Evolutionary conservation across 495 filamentous ascomycete genomes (phyloP), one percentile per base, ranked within the genome.

Genomic region (Letharia columbiana): DNA sequence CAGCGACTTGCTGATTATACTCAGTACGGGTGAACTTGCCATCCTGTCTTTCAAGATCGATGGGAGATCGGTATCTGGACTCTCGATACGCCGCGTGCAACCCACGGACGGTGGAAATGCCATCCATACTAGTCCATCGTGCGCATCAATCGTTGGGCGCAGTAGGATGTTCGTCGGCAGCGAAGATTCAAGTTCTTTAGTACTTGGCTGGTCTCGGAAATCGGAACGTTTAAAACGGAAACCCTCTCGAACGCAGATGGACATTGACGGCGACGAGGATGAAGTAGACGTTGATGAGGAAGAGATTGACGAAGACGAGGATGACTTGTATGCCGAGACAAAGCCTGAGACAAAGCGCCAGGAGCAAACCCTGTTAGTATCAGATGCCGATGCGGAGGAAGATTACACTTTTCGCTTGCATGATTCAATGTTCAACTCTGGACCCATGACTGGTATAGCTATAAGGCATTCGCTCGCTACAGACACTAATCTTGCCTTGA

Each of bases 1-100:
- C 45, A 88, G 91, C 12, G 93, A 98, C 66, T 78, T 96, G 61
- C 79, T 99, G 31, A 80, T 98, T n/a, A 81, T 92, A 37, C 83
- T 96, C 47, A 85, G 86, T 49, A 87, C 86, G 63, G 95, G 94
- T 1, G 81, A 86, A 44, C 81, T 95, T 57, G 84, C 85, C 18
- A 81, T 92, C 39, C 76, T 98, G 31, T 88, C 82, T 45, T 96
- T 99, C 77, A 87, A 84, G 65, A 83, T 96, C 60, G 92, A 96
- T 74, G 94, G 94, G n/a, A 83, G 93, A 56, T 94, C 91, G 12
- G 91, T 99, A 35, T 96, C 92, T 47, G 91, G 92, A 9, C 79
- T 97, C 41, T 83, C 82, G 8, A 74, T 98, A 58, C 84, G 83
- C 60, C 75, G 83, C 20, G 75, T 96, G 44, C 73, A 80, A 20